Evolutionary conservation across 1,139 yeast genomes (phyloP).

Genomic region (Protomyces gravidus): DNA sequence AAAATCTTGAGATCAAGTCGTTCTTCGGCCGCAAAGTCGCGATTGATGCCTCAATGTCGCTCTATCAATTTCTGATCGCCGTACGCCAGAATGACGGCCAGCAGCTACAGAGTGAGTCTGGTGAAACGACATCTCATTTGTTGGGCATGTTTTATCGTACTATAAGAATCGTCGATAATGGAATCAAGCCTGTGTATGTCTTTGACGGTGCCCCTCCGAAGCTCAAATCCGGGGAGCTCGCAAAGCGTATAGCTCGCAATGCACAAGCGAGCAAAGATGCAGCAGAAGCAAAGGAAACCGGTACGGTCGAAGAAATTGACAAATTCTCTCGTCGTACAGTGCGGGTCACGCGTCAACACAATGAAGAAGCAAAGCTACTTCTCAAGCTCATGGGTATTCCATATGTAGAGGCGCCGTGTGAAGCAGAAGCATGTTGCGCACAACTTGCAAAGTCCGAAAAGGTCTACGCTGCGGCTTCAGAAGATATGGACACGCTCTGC

Average conservation of each 20-base stretch:
- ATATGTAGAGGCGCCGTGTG: slow-evolving; percentile 88
- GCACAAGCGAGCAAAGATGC: slow-evolving; percentile 74
- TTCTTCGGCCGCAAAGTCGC: slow-evolving; percentile 94
- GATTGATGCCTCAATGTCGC: slow-evolving; percentile 49
- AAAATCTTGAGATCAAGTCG: slow-evolving; percentile 73
- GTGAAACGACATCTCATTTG: slow-evolving; percentile 84
- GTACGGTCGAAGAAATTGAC: slow-evolving; percentile 69
- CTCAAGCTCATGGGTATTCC: slow-evolving; percentile 92
- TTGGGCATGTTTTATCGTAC: slow-evolving; percentile 96
- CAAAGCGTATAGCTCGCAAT: slow-evolving; percentile 72
- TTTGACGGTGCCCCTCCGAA: slow-evolving; percentile 96
- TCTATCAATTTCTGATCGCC: slow-evolving; percentile 45
- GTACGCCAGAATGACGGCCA: slow-evolving; percentile 97
- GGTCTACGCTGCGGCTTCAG: slow-evolving; percentile 92
- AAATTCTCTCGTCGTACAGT: slow-evolving; percentile 84
- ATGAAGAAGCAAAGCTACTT: slow-evolving; percentile 83
- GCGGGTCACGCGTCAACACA: slow-evolving; percentile 79
- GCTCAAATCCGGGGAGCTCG: slow-evolving; percentile 86
- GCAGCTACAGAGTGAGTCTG: slow-evolving; percentile 78
- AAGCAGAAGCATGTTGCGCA: slow-evolving; percentile 98
- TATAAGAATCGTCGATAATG: slow-evolving; percentile 77
- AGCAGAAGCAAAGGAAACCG: slow-evolving; percentile 74
- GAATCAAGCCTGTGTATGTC: slow-evolving; percentile 91
- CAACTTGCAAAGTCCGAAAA: slow-evolving; percentile 75
- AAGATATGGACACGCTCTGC: slow-evolving; percentile 97